These are phyloP conservation scores for Vickermania spadyakhi DNA, from an alignment of 208 protist genomes.

Conservation along the genomic window DNA sequence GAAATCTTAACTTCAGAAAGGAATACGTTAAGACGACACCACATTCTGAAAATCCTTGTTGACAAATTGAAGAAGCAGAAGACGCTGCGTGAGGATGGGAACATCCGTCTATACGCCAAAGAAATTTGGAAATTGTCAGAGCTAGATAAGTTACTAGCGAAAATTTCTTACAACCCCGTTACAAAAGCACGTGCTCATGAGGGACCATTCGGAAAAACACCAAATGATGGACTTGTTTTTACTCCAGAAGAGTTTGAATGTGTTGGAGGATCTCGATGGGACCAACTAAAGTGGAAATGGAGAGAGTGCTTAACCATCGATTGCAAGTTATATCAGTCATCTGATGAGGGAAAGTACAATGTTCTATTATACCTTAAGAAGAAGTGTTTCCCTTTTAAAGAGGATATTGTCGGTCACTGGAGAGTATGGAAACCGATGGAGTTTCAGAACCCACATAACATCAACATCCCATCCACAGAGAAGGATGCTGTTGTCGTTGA, in stretches of 20 bases:
- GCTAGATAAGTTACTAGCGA: not conserved
- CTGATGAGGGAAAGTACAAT: not conserved
- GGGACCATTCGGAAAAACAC: not conserved
- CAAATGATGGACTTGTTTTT: not conserved
- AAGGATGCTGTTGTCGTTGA: slow-evolving; percentile 32
- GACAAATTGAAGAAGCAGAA: too few relatives aligned
- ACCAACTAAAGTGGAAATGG: not conserved
- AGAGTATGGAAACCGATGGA: slow-evolving; percentile 29
- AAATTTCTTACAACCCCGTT: not conserved
- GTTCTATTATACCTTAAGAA: not conserved
- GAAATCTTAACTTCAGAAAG: too few relatives aligned
- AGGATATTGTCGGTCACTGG: slow-evolving; percentile 48
- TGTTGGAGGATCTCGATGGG: not conserved
- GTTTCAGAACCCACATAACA: slow-evolving; percentile 36
- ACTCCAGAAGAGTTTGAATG: not conserved
- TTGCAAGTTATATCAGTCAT: not conserved
- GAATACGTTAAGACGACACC: too few relatives aligned
- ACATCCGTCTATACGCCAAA: not conserved
- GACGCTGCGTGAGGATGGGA: too few relatives aligned
- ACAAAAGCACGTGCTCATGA: not conserved
- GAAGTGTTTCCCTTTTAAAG: slow-evolving; percentile 1
- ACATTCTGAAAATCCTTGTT: too few relatives aligned
- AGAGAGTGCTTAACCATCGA: not conserved
- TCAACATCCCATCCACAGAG: slow-evolving; percentile 22
- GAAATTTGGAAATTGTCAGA: not conserved